Conservation (phyloP, 768 basidiomycete species). For the Guyanaporus albipodus region DNA sequence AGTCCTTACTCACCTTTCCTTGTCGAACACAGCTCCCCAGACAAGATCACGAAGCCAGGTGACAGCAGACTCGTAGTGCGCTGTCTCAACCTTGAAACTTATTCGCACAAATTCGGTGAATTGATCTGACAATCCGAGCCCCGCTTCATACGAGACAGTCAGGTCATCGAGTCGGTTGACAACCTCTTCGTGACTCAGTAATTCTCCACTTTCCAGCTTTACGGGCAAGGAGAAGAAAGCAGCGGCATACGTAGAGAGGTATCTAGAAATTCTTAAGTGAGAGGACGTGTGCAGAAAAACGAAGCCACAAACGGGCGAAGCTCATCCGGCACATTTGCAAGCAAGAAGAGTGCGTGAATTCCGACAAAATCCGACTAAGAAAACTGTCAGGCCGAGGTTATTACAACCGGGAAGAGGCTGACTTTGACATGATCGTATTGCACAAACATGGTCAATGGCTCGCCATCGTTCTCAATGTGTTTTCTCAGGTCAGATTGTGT, state of each 20-base stretch:
- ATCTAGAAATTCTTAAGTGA: conserved; percentile 40
- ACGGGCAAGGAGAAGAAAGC: conserved; percentile 91
- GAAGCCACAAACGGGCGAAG: conserved; percentile 56
- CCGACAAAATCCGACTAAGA: conserved; percentile 87
- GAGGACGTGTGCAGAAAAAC: conserved; percentile 22
- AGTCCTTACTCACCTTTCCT: conserved; percentile 55
- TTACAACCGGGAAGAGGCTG: conserved; percentile 7
- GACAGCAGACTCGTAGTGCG: conserved; percentile 75
- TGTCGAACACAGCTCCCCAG: conserved; percentile 70
- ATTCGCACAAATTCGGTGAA: conserved; percentile 76
- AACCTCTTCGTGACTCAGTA: conserved; percentile 82
- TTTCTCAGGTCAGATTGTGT: conserved; percentile 47
- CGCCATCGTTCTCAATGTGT: conserved; percentile 66
- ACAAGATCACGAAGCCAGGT: conserved; percentile 83
- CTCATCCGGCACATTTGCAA: conserved; percentile 63
- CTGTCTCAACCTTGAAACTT: conserved; percentile 79
- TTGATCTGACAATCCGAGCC: conserved; percentile 56
- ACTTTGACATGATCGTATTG: conserved; percentile 94
- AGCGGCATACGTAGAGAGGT: conserved; percentile 71
- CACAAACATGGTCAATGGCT: conserved; percentile 77
- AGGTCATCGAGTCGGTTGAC: conserved; percentile 86
- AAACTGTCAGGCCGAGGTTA: background rate
- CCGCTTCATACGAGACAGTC: conserved; percentile 81
- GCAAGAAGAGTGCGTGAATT: conserved; percentile 74
- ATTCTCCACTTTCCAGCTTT: conserved; percentile 60